A percentile compares a stretch with the other conserved stretches of the same genome.
These are phyloP conservation scores for Solanum clarkiae DNA, from an alignment of 257 asterid genomes.

Conservation along the genomic window DNA sequence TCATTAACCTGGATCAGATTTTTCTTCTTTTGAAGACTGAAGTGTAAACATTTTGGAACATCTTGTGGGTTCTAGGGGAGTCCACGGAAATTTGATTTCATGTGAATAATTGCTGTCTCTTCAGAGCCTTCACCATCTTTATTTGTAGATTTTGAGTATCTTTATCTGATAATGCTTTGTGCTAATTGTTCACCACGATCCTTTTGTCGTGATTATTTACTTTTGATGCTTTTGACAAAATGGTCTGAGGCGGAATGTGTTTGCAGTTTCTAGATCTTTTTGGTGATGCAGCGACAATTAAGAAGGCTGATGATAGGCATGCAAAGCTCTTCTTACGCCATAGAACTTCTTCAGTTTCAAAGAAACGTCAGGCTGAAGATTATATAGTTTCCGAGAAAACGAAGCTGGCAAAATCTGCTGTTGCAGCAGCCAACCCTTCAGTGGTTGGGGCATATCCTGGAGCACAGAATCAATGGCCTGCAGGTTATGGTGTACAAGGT, in stretches of 20 bases:
- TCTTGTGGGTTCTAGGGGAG: neutral
- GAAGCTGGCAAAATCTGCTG: slow-evolving; percentile 54
- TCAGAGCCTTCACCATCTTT: neutral
- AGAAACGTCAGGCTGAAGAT: slow-evolving; percentile 88
- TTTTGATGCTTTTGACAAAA: neutral
- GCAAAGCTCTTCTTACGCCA: slow-evolving; percentile 72
- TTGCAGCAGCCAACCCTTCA: slow-evolving; percentile 48
- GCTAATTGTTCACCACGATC: neutral
- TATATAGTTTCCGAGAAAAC: slow-evolving; percentile 61
- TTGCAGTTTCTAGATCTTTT: slow-evolving; percentile 92
- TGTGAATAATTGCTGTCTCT: neutral
- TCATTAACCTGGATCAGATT: neutral
- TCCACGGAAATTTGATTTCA: neutral
- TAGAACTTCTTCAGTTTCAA: slow-evolving; percentile 67
- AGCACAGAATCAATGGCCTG: slow-evolving; percentile 71
- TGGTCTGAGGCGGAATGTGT: neutral
- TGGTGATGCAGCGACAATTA: slow-evolving; percentile 55
- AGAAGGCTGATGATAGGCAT: slow-evolving; percentile 81
- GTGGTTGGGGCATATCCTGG: slow-evolving; percentile 58
- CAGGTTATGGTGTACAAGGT: slow-evolving; percentile 73
- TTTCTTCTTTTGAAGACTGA: neutral
- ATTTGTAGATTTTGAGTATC: neutral
- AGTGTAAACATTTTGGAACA: neutral
- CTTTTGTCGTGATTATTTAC: neutral
- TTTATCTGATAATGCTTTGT: neutral